Percentiles rank a stretch among this genome's conserved stretches.
Conservation (phyloP, 164 flowering plant species). For the Magnolia changhungtana region DNA sequence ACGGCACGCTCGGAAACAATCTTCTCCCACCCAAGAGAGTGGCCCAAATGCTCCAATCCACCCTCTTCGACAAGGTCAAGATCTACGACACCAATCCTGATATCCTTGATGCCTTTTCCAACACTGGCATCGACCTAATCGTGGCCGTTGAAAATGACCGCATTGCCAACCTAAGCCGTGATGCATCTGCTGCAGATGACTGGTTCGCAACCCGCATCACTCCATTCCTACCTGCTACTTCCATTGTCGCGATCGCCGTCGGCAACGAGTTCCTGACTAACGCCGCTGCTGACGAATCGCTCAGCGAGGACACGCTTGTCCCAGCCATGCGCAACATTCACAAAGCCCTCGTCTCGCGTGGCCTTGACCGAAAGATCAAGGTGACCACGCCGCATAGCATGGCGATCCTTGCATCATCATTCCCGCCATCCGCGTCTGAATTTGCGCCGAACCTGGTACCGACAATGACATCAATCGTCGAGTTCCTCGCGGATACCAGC, state of each 20-base stretch:
- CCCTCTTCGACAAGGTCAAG: slow-evolving; percentile 55
- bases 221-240: slow-evolving; percentile 64
- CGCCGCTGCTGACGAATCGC: slow-evolving; percentile 10
- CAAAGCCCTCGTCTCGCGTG: slow-evolving; percentile 28
- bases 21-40: slow-evolving; percentile 60
- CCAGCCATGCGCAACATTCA: slow-evolving; percentile 64
- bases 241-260: slow-evolving; percentile 45
- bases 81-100: slow-evolving; percentile 73
- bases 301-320: slow-evolving; percentile 28
- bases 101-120: slow-evolving; percentile 62
- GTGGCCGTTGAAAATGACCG: slow-evolving; percentile 54
- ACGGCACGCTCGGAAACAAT: slow-evolving; percentile 66
- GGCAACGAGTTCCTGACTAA: slow-evolving; percentile 59
- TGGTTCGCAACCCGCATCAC: slow-evolving; percentile 48
- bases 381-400: slow-evolving; percentile 60
- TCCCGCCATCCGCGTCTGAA: slow-evolving; percentile 55
- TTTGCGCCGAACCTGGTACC: slow-evolving; percentile 34
- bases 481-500: slow-evolving; percentile 42
- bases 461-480: slow-evolving; percentile 36
- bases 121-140: slow-evolving; percentile 59
- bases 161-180: slow-evolving; percentile 37
- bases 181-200: slow-evolving; percentile 35
- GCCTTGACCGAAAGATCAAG: slow-evolving; percentile 52
- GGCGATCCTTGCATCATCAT: slow-evolving; percentile 58
- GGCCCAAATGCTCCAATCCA: slow-evolving; percentile 60